Base-by-base conservation (phyloP, 2,329 filamentous ascomycete genomes). In the Phialemoniopsis sp. region DNA sequence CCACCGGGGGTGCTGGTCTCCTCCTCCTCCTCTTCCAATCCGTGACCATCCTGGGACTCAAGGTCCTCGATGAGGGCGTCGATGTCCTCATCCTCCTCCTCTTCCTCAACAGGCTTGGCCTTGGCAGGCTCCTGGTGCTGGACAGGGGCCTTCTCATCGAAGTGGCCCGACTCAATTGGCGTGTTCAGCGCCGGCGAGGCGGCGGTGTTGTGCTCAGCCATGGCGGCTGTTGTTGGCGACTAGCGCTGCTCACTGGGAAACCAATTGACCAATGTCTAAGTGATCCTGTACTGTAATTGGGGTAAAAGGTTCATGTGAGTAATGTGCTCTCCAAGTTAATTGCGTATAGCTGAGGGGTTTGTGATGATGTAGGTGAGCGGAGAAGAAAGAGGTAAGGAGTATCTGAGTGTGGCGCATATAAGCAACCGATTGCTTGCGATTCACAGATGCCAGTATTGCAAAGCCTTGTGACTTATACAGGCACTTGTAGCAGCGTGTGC, bases 51-150 rank as follows among this genome's bases (percentile, higher is more conserved):
- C 53, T 88, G 73, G 32, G 83, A 89, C 67, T 93, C 85, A 50
- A 94, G 82, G 55, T 93, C 88, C 62, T 89, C 85, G 51, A 95
- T 94, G 55, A 95, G 74, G 56, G 82, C 80, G 58, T 94, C 87
- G 51, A 95, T 89, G 60, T 91, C 85, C 67, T 89, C 85, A 54
- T 89, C 85, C 34, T 87, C 85, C 16, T 89, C 84, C 36, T 87
- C 83, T 6, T 82, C 81, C 21, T 76, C 76, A 32, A 64, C 67
- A 16, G 56, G 59, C 55, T 67, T 69, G 43, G 57, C 53, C 54
- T 66, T 63, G 44, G 60, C 56, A 42, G 63, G 53, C 48, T 59
- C 65, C 42, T 47, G 34, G 17, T 62, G 26, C 8, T 38, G 36
- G 33, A 43, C 28, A 34, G 41, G 42, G 29, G 45, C 64, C 70